Conservation (phyloP, 257 asterid genomes). For the Orobanche coerulescens region DNA sequence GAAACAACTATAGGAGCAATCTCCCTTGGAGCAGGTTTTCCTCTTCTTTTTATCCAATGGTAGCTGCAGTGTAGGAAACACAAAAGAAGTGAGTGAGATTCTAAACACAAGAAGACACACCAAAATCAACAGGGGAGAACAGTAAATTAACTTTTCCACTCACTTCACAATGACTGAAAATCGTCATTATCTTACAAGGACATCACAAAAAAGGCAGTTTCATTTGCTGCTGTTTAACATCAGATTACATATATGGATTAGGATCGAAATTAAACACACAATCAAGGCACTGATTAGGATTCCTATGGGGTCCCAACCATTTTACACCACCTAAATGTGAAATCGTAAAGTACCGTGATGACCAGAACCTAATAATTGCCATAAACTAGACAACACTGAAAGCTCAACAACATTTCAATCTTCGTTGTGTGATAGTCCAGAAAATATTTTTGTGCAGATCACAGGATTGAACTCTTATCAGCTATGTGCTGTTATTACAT, state of each 20-base stretch:
- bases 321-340: neutral
- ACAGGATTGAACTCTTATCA: neutral
- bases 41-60: slow-evolving; percentile 95
- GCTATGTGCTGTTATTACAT: neutral
- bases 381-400: too few relatives aligned
- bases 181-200: slow-evolving; percentile 3
- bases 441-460: neutral
- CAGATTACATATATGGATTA: neutral
- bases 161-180: slow-evolving; percentile 1
- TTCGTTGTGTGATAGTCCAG: neutral
- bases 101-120: slow-evolving; percentile 4
- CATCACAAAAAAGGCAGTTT: slow-evolving; percentile 1
- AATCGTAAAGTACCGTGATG: neutral
- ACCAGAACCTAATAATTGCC: neutral
- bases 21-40: slow-evolving; percentile 88
- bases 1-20: slow-evolving; percentile 92
- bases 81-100: slow-evolving; percentile 19
- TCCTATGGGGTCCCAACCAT: neutral
- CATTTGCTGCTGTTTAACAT: neutral
- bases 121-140: slow-evolving; percentile 1
- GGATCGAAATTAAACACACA: neutral
- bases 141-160: neutral
- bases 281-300: slow-evolving; percentile 2
- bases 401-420: neutral
- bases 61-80: slow-evolving; percentile 44